Conservation (phyloP, 176 grass and related monocot species). For the Oryza meyeriana region DNA sequence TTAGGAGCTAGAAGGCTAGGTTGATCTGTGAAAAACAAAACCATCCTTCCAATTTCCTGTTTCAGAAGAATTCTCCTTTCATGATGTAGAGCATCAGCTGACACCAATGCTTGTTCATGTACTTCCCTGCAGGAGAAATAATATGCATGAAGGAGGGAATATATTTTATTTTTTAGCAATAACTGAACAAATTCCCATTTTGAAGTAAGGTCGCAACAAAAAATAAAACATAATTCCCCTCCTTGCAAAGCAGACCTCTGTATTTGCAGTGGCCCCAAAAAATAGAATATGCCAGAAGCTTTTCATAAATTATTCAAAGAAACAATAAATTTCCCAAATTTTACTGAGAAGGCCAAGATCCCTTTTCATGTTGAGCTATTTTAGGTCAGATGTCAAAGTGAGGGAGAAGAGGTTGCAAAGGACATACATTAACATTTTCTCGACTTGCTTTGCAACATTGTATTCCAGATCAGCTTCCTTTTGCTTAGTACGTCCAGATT, state of each 20-base stretch:
- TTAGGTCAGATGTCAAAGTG: constrained; percentile 14
- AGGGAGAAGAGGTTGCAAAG: constrained; percentile 6
- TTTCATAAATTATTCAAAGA: not conserved
- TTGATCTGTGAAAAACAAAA: constrained; percentile 97
- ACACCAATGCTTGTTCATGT: constrained; percentile 81
- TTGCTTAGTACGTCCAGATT: constrained; percentile 97
- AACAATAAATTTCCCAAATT: constrained; percentile 4
- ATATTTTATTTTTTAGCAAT: not conserved
- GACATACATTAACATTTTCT: constrained; percentile 96
- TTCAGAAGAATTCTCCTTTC: constrained; percentile 98
- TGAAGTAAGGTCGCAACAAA: constrained; percentile 2
- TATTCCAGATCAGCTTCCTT: constrained; percentile 99
- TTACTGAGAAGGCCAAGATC: constrained; percentile 14
- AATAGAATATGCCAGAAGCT: not conserved
- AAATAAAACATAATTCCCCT: not conserved
- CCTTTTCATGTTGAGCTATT: constrained; percentile 25
- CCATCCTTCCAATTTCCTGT: constrained; percentile 97
- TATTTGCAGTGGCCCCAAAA: not conserved
- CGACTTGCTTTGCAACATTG: constrained; percentile 96
- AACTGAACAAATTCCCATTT: not conserved
- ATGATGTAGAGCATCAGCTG: constrained; percentile 77
- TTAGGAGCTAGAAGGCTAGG: constrained; percentile 97
- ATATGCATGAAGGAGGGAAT: not conserved
- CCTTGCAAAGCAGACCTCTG: not conserved
- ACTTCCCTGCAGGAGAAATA: constrained; percentile 67